These are phyloP conservation scores for Leptosphaerulina australis DNA, from an alignment of 2,329 filamentous ascomycete genomes.

Conservation along the genomic window DNA sequence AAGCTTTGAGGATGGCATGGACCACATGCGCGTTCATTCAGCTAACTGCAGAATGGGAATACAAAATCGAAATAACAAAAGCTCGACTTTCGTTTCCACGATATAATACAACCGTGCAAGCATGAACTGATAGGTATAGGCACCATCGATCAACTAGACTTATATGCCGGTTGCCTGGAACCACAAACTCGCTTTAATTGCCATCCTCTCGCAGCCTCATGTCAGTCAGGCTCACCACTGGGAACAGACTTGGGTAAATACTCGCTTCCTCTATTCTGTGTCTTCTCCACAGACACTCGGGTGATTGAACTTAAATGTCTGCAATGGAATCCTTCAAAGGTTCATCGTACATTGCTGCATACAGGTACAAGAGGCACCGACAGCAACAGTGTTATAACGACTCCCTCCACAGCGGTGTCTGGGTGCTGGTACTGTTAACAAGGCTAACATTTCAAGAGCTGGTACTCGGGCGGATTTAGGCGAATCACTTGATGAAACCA, in stretches of 20 bases:
- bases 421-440: constrained; percentile 16
- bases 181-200: not conserved
- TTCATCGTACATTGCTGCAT: not conserved
- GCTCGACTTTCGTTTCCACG: not conserved
- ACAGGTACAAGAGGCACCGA: not conserved
- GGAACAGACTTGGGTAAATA: not conserved
- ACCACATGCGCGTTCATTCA: not conserved
- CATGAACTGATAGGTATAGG: constrained; percentile 2
- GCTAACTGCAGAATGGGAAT: not conserved
- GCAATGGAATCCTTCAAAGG: not conserved
- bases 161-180: not conserved
- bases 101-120: not conserved
- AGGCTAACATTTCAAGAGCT: constrained; percentile 23
- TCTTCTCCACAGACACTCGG: not conserved
- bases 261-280: not conserved
- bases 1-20: not conserved
- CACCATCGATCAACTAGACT: not conserved
- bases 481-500: constrained; percentile 24
- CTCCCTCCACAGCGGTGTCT: not conserved
- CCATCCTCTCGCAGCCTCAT: not conserved
- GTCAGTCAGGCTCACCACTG: not conserved
- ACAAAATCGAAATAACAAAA: not conserved
- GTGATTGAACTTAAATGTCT: not conserved
- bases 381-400: not conserved
- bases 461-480: constrained; percentile 25